A percentile compares a stretch with the other conserved stretches of the same genome.
Evolutionary conservation across 108 stramenopile genomes (phyloP).

Genomic region (Stephanodiscus triporus): DNA sequence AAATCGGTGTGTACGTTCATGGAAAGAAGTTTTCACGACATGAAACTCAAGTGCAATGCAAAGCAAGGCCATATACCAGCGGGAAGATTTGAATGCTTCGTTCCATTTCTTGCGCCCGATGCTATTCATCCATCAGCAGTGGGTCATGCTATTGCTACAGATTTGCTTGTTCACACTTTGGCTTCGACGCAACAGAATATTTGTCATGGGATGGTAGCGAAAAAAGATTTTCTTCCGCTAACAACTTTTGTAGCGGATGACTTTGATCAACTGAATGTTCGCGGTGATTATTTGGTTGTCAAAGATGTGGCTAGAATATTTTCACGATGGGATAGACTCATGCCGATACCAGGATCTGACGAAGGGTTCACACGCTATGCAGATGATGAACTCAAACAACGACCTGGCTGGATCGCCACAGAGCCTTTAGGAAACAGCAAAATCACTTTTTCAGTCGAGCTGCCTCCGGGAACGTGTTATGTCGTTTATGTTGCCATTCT

Average conservation of each 20-base stretch:
- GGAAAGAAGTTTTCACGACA: constrained; percentile 31
- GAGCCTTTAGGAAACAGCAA: constrained; percentile 48
- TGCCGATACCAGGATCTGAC: constrained; percentile 22
- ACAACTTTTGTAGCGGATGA: constrained; percentile 49
- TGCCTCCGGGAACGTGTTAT: constrained; percentile 53
- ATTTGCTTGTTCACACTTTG: constrained; percentile 56
- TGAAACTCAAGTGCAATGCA: constrained; percentile 42
- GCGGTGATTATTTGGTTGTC: constrained; percentile 57
- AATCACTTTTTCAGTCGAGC: constrained; percentile 55
- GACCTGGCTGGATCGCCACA: constrained; percentile 66
- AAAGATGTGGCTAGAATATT: constrained; percentile 58
- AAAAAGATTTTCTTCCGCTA: constrained; percentile 33
- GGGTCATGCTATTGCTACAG: constrained; percentile 57
- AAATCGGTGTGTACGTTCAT: constrained; percentile 52
- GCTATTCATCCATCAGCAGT: constrained; percentile 57
- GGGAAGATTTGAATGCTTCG: constrained; percentile 52
- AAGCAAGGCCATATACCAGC: constrained; percentile 27
- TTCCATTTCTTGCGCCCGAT: constrained; percentile 61
- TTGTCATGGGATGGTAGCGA: constrained; percentile 28
- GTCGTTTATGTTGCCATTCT: constrained; percentile 56
- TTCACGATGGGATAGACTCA: constrained; percentile 44
- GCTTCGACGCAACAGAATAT: constrained; percentile 35
- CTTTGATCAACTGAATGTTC: constrained; percentile 36
- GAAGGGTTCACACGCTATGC: constrained; percentile 48
- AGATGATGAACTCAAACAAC: constrained; percentile 45